These are phyloP conservation scores for Cylindricascospora bacillispora DNA, from an alignment of 1,139 yeast genomes.

Conservation along the genomic window DNA sequence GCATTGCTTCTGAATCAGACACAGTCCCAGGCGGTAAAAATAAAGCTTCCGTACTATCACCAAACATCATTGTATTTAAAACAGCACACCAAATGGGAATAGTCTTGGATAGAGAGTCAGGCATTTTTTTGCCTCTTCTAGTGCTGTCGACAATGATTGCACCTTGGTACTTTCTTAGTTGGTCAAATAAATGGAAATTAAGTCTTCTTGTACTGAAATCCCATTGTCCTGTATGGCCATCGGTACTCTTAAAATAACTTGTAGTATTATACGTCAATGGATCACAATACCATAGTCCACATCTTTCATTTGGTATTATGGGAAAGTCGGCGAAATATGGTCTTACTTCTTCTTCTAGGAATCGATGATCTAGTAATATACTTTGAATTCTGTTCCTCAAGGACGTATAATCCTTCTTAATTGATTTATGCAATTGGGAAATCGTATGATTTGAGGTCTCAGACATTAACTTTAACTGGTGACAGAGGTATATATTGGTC, in stretches of 20 bases:
- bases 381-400: slow-evolving; percentile 57
- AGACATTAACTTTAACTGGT: too few species aligned
- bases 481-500: too few species aligned
- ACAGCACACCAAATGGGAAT: slow-evolving; percentile 90
- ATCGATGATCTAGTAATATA: slow-evolving; percentile 46
- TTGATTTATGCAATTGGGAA: slow-evolving; percentile 21
- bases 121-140: slow-evolving; percentile 68
- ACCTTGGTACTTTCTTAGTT: slow-evolving; percentile 34
- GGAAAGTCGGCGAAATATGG: slow-evolving; percentile 29
- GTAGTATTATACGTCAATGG: slow-evolving; percentile 32
- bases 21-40: slow-evolving; percentile 43
- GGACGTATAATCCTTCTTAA: slow-evolving; percentile 42
- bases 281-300: slow-evolving; percentile 77
- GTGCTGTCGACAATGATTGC: slow-evolving; percentile 71
- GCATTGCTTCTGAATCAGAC: slow-evolving; percentile 43
- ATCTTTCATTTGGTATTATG: slow-evolving; percentile 63
- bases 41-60: slow-evolving; percentile 14
- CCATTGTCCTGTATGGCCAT: slow-evolving; percentile 81
- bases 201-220: slow-evolving; percentile 58
- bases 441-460: too few species aligned
- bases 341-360: slow-evolving; percentile 27
- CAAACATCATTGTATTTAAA: slow-evolving; percentile 39
- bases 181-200: slow-evolving; percentile 54
- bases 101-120: slow-evolving; percentile 79
- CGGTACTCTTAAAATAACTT: slow-evolving; percentile 79